Conservation (phyloP, 106 monocot genomes). For the Dendrobium nobile region DNA sequence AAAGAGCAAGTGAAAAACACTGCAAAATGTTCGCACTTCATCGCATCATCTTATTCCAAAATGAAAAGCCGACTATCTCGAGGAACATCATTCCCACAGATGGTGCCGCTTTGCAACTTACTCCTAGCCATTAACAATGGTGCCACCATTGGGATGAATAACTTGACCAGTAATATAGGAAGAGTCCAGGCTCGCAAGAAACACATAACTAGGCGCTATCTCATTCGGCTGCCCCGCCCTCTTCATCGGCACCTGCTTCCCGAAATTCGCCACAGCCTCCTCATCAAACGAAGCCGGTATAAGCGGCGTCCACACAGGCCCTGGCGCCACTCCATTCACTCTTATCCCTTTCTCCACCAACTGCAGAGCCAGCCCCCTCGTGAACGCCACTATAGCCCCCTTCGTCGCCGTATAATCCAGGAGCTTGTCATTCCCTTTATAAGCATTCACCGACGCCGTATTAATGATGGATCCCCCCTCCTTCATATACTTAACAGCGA, state of each 20-base stretch:
- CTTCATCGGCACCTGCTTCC: conserved; percentile 56
- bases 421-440: conserved; percentile 35
- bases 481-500: conserved; percentile 49
- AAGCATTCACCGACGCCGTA: conserved; percentile 63
- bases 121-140: neutral
- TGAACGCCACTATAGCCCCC: conserved; percentile 73
- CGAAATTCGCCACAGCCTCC: conserved; percentile 46
- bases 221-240: conserved; percentile 57
- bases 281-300: conserved; percentile 55
- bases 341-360: conserved; percentile 57
- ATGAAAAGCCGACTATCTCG: too few species aligned
- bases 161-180: conserved; percentile 58
- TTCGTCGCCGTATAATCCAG: conserved; percentile 76
- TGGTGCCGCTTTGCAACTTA: neutral
- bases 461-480: conserved; percentile 50
- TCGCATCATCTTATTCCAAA: neutral
- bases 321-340: conserved; percentile 72
- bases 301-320: conserved; percentile 70
- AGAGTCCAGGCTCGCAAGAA: conserved; percentile 35
- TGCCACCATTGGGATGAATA: conserved; percentile 24
- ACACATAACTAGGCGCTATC: conserved; percentile 57
- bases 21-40: neutral
- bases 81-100: too few species aligned
- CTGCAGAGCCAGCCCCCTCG: conserved; percentile 45
- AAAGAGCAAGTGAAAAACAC: too few species aligned